phyloP scores from a whole-genome alignment of 495 filamentous ascomycete species.

The Trichocladium antarcticum region DNA sequence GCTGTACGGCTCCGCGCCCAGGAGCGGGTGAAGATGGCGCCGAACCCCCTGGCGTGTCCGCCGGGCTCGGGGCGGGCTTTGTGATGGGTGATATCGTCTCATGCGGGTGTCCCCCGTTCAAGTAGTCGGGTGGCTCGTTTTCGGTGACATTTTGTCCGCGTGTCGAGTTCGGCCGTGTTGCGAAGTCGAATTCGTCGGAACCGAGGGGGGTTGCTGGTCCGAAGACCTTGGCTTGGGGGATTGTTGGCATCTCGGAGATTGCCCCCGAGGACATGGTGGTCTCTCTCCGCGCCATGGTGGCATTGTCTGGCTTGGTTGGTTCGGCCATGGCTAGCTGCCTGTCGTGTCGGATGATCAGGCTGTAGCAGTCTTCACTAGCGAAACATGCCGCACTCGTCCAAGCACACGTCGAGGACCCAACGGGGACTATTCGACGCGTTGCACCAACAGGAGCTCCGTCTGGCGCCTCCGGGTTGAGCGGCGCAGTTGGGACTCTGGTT shows the following conservation, averaged over 20 bases:
- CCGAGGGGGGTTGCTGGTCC: constrained; percentile 12
- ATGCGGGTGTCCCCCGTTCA: constrained; percentile 34
- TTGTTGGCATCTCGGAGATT: constrained; percentile 22
- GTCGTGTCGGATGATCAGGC: constrained; percentile 23
- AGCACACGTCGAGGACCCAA: too few relatives aligned
- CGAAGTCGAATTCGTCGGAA: constrained; percentile 28
- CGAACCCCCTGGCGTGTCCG: constrained; percentile 5
- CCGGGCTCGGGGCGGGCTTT: neutral
- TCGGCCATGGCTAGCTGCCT: constrained; percentile 41
- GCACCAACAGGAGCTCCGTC: neutral
- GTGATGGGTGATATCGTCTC: constrained; percentile 20
- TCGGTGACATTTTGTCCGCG: constrained; percentile 8
- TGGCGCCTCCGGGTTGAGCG: neutral
- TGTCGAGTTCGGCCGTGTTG: constrained; percentile 13
- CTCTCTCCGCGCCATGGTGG: constrained; percentile 13
- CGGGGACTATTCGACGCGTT: neutral
- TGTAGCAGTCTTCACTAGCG: constrained; percentile 10
- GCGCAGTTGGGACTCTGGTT: neutral
- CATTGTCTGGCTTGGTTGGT: constrained; percentile 7
- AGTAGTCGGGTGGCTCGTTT: constrained; percentile 31
- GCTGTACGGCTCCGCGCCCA: constrained; percentile 48
- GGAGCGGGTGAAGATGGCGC: constrained; percentile 14
- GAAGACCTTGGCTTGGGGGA: constrained; percentile 19
- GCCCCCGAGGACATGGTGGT: constrained; percentile 18
- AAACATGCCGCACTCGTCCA: constrained; percentile 10